Evolutionary conservation across 1,284 basidiomycete genomes (phyloP).

Genomic region (Sporisorium iseilematis-ciliati): DNA sequence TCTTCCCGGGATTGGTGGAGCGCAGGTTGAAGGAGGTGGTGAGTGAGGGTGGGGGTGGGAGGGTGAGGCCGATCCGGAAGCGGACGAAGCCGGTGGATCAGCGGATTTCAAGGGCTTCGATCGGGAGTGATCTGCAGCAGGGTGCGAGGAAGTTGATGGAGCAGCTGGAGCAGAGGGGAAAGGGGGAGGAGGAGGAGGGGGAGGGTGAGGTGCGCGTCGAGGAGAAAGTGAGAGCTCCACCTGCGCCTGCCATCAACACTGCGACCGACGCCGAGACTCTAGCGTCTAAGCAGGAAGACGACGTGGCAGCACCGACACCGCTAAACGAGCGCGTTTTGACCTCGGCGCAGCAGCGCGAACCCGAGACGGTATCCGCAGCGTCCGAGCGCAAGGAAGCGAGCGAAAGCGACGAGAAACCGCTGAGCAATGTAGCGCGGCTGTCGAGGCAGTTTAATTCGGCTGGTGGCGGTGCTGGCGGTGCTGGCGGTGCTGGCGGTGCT

Average conservation of each 20-base stretch:
- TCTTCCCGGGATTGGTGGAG: constrained; percentile 83
- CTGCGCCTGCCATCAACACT: no score
- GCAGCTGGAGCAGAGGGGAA: no score
- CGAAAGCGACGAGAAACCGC: constrained; percentile 43
- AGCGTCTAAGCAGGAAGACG: constrained; percentile 54
- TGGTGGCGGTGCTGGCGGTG: no score
- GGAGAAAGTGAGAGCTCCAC: constrained; percentile 7
- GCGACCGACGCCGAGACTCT: constrained; percentile 54
- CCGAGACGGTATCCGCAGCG: constrained; percentile 29
- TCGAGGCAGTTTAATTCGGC: constrained; percentile 51
- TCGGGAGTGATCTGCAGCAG: constrained; percentile 42
- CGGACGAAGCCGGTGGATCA: constrained; percentile 89
- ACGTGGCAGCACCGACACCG: constrained; percentile 65
- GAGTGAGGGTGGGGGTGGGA: no score
- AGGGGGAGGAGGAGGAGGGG: constrained; percentile 22
- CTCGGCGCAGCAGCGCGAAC: constrained; percentile 11
- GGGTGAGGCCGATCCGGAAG: no score
- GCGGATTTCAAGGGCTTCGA: constrained; percentile 66
- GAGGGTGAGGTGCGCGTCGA: neutral
- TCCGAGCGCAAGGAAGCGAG: constrained; percentile 23
- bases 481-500: no score
- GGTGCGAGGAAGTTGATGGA: constrained; percentile 46
- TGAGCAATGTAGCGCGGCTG: constrained; percentile 58
- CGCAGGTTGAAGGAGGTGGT: constrained; percentile 81
- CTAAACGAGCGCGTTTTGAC: constrained; percentile 68